Conservation (phyloP, 2,329 filamentous ascomycete species). For the Fusarium duplospermum region DNA sequence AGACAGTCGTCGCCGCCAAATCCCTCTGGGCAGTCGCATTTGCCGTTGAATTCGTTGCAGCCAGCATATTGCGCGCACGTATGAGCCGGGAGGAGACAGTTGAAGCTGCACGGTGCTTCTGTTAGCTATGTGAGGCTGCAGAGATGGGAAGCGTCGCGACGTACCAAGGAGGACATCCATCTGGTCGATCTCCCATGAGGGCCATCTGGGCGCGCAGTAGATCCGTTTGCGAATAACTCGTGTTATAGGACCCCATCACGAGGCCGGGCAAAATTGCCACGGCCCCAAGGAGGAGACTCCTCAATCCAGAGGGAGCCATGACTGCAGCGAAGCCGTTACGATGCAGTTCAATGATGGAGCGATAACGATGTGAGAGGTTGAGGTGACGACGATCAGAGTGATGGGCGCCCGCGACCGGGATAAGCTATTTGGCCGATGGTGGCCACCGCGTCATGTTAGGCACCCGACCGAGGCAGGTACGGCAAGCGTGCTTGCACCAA, state of each 20-base stretch:
- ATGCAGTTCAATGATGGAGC: slow-evolving; percentile 32
- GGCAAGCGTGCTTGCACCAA: slow-evolving; percentile 12
- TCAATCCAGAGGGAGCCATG: slow-evolving; percentile 55
- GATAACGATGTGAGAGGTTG: slow-evolving; percentile 28
- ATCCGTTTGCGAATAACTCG: slow-evolving; percentile 71
- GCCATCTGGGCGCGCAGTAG: slow-evolving; percentile 75
- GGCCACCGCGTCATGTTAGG: slow-evolving; percentile 42
- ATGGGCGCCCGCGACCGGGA: slow-evolving; percentile 36
- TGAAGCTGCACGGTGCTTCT: slow-evolving; percentile 74
- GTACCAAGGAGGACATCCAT: slow-evolving; percentile 82
- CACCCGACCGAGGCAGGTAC: slow-evolving; percentile 36
- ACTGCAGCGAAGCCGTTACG: slow-evolving; percentile 41
- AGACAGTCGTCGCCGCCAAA: slow-evolving; percentile 96
- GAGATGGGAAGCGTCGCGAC: neutral
- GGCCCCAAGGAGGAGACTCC: slow-evolving; percentile 54
- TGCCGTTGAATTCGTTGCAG: slow-evolving; percentile 90
- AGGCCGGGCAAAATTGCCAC: slow-evolving; percentile 55
- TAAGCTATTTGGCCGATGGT: slow-evolving; percentile 42
- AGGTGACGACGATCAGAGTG: slow-evolving; percentile 27
- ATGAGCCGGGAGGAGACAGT: slow-evolving; percentile 94
- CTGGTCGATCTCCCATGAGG: slow-evolving; percentile 78
- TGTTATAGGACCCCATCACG: slow-evolving; percentile 55
- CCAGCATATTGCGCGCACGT: slow-evolving; percentile 89
- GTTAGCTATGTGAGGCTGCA: neutral
- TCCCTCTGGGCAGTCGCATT: slow-evolving; percentile 90